Base-by-base conservation (phyloP, 768 basidiomycete genomes). In the Leccinum uliginosum region DNA sequence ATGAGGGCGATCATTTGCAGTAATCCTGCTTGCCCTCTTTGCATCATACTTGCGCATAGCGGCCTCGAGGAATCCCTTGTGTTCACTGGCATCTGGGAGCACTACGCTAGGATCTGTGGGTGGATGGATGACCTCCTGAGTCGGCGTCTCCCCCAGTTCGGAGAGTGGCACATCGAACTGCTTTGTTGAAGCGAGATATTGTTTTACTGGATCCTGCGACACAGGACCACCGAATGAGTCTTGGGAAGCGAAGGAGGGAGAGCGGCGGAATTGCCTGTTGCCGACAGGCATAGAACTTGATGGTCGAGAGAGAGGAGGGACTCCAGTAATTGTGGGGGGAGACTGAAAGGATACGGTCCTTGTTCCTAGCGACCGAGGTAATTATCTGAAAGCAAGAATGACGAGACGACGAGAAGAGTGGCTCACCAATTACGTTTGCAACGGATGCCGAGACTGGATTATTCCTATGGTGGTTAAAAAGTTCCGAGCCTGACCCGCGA, bases 181-280 rank as follows among this genome's bases (percentile, higher is more conserved):
- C 59, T 78, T 80, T 47, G 70, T 56, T 3, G 78, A 70, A 14
- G 79, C 76, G 5, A 85, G 59, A 59, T 77, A 80, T 26, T 67
- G 70, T 52, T 76, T 73, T 27, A 77, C 76, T 9, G 76, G 77
- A 56, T 84, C 78, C 35, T 77, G 75, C 2, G 79, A 75, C n/a
- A 77, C 59, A 34, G 75, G 74, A 32, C 76, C 80, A 40, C 77
- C 84, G 57, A 89, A 86, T 2, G 87, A 88, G 66, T 87, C 86
- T 66, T 82, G 78, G 4, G 85, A 84, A 9, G 69, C 66, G 35
- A 63, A 64, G 6, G 76, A 75, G 21, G 70, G 71, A n/a, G 75
- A 76, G 24, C 76, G 69, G 47, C 49, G 65, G 50, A 56, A 62
- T n/a, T 56, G 60, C 24, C 58, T 61, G 19, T 63, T 64, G 14